Percentiles rank a stretch among this genome's conserved stretches.
phyloP scores from a whole-genome alignment of 2,329 filamentous ascomycete genomes.

The Diaporthe velutina region DNA sequence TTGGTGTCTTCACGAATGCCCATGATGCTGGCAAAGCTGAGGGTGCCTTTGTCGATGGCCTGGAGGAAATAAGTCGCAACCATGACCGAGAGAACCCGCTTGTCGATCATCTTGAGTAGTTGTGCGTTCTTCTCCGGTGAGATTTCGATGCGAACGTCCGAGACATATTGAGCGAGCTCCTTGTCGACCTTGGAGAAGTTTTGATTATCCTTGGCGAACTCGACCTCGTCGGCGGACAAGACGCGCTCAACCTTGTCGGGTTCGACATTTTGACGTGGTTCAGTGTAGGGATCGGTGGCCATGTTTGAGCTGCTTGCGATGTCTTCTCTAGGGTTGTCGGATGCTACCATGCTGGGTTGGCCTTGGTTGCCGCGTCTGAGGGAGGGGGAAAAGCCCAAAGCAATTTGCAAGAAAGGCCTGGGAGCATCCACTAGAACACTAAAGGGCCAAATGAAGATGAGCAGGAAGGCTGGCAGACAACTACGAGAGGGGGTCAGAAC shows the following conservation, averaged over 20 bases:
- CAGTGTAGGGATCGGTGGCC: not conserved
- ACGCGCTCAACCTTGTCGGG: conserved; percentile 37
- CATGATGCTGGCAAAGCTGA: conserved; percentile 76
- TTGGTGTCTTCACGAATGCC: conserved; percentile 65
- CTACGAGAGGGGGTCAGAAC: not conserved
- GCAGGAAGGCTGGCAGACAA: conserved; percentile 7
- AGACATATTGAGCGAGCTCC: conserved; percentile 79
- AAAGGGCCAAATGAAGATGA: not conserved
- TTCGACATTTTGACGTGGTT: conserved; percentile 1
- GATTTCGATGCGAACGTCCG: conserved; percentile 67
- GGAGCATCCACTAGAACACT: not conserved
- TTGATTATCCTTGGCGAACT: conserved; percentile 55
- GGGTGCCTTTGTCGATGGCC: conserved; percentile 75
- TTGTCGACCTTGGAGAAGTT: conserved; percentile 70
- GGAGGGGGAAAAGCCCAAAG: not conserved
- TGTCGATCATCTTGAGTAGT: conserved; percentile 75
- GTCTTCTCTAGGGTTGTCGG: not conserved
- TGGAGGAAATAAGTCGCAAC: conserved; percentile 81
- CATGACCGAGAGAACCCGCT: conserved; percentile 77
- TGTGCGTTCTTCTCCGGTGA: conserved; percentile 70
- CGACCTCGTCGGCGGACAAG: conserved; percentile 50
- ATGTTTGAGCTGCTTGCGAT: conserved; percentile 13
- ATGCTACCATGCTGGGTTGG: conserved; percentile 1
- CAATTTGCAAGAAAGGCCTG: not conserved
- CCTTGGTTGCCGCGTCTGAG: not conserved